Evolutionary conservation across 331 rosid species (phyloP), one percentile per base, ranked within the genome.

Genomic region (Rosa hybrid): DNA sequence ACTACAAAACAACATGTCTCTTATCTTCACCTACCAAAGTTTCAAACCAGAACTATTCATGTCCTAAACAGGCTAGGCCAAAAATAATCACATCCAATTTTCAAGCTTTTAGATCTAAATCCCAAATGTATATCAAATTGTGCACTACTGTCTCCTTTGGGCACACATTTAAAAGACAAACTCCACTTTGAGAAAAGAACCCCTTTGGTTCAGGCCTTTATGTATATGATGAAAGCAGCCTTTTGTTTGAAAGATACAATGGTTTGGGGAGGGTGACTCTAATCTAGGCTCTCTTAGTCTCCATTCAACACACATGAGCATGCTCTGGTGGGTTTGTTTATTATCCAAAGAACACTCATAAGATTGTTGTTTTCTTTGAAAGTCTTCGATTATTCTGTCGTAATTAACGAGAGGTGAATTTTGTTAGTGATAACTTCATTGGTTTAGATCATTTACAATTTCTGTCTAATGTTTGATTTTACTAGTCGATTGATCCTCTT

Each of bases 1-100:
- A 10, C 82, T 68, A 67, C 75, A 6, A 51, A 72, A 79, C 82
- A 77, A 63, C 49, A 46, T 51, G 9, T 30, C 62, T 30, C 45
- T 41, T 4, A 25, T 51, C 46, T 30, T 72, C 27, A 73, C 17
- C 77, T 54, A 12, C 51, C 68, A 54, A 54, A 54, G 14, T 39
- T 8, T 38, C 77, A 64, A 64, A 34, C 76, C 44, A 18, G 44
- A 34, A 13, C 27, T 14, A 72, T 30, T 62, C 72, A 46, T 72
- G 44, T 51, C 75, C 48, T 20, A 12, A 53, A 8, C 49, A 39
- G 49, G 6, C 72, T 18, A 17, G 25, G 72, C 48, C 20, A 67
- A 34, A 34, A 17, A 7, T 67, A 39, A 20, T 73, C 34, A 11
- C 72, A 38, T 42, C 38, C 9, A 34, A 69, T 44, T 69, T n/a